A percentile compares a stretch with the other conserved stretches of the same genome.
phyloP scores from a whole-genome alignment of 805 yeast species.

The Pachysolen tannophilus region DNA sequence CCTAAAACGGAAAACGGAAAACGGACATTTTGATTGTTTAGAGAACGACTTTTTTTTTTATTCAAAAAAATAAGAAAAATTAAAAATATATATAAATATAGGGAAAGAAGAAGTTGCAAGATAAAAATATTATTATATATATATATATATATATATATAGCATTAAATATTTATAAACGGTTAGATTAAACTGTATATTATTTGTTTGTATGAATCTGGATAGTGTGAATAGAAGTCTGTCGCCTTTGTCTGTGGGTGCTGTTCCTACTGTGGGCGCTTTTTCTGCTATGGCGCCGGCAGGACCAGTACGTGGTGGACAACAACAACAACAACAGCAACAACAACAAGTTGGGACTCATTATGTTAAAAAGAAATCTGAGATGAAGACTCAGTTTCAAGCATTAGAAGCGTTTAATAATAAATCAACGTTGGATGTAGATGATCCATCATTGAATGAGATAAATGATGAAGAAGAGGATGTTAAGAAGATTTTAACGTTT shows the following conservation, averaged over 20 bases:
- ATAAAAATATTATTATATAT: too few species aligned
- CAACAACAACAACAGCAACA: background rate
- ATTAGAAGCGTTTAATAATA: constrained; percentile 2
- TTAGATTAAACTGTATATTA: too few species aligned
- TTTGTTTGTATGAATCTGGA: too few species aligned
- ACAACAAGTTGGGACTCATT: background rate
- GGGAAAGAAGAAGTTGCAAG: background rate
- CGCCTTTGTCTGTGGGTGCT: too few species aligned
- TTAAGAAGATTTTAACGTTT: constrained; percentile 1
- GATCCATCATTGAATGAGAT: constrained; percentile 6
- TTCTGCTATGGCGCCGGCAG: background rate
- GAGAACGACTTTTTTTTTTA: too few species aligned
- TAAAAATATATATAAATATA: background rate
- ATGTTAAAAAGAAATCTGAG: background rate
- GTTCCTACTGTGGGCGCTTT: too few species aligned
- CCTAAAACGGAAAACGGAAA: too few species aligned
- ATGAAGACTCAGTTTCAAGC: background rate
- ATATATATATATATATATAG: too few species aligned
- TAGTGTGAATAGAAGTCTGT: too few species aligned
- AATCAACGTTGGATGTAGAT: constrained; percentile 2
- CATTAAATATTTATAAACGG: too few species aligned
- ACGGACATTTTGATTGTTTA: too few species aligned
- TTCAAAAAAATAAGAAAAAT: background rate
- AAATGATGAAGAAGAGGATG: constrained; percentile 6
- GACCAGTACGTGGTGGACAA: background rate